Evolutionary conservation across 257 asterid species (phyloP), one percentile per base, ranked within the genome.

Genomic region (Haberlea rhodopensis): DNA sequence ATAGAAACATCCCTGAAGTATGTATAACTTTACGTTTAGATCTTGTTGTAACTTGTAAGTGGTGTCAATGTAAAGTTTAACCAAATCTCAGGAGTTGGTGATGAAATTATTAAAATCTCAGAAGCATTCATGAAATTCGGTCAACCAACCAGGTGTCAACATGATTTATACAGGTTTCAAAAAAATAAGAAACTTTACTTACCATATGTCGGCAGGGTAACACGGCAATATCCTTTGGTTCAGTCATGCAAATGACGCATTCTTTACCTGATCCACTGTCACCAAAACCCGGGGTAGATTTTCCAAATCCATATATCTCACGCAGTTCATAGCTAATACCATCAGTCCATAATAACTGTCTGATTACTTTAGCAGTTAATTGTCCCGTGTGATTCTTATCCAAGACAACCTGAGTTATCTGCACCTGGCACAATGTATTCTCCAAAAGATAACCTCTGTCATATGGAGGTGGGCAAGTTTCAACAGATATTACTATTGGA

Each of bases 141-240:
- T 16, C 19, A 11, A 4, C 25, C 23, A 16, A 23, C 9, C 37
- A 34, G 5, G n/a, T n/a, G n/a, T n/a, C n/a, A n/a, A n/a, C n/a
- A n/a, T n/a, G n/a, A n/a, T n/a, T n/a, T n/a, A n/a, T n/a, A n/a
- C n/a, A n/a, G n/a, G 22, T 51, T 45, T 68, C 16, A 16, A 29
- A 7, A 37, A 28, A 29, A 5, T 51, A 51, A 22, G 54, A 26
- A 65, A 45, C 16, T 53, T 52, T 16, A n/a, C 81, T 79, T 75
- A 87, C 95, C 89, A 84, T 75, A 75, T 87, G 95, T 67, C 91
- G 80, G 81, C 95, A 87, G 20, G 95, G 95, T 62, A 88, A 81
- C 59, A 88, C 82, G 1, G 89, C 83, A 28, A 87, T 82, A 61
- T 83, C 90, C 77, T 83, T 82, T 15, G 85, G 95, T 68, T 88